Percentiles rank a stretch among this genome's conserved stretches.
Conservation (phyloP, 1,284 basidiomycete species). For the Irpex lacteus region DNA sequence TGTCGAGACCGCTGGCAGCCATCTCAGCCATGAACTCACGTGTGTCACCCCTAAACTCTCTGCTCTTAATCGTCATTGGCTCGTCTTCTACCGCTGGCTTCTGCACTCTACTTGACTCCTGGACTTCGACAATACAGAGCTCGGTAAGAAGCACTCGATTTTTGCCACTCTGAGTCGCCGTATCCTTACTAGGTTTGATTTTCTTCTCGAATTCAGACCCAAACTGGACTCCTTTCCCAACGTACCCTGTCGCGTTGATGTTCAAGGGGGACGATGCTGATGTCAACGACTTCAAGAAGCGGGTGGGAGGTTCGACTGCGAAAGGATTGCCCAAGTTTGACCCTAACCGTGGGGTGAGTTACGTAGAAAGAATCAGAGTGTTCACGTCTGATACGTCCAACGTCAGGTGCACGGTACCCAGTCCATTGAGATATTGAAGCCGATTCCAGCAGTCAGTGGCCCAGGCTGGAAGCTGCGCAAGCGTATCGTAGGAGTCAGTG, state of each 20-base stretch:
- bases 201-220: conserved; percentile 34
- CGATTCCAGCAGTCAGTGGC: conserved; percentile 63
- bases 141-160: conserved; percentile 18
- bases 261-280: conserved; percentile 66
- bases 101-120: neutral
- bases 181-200: conserved; percentile 4
- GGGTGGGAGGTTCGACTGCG: conserved; percentile 39
- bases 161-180: neutral
- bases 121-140: conserved; percentile 19
- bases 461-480: conserved; percentile 64
- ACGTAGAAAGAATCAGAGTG: neutral
- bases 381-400: neutral
- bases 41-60: neutral
- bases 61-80: neutral
- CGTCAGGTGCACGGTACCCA: conserved; percentile 70
- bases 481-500: conserved; percentile 62
- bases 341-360: conserved; percentile 60
- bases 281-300: conserved; percentile 61
- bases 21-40: neutral
- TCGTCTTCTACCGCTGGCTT: neutral
- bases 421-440: conserved; percentile 70
- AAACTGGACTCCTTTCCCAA: conserved; percentile 51
- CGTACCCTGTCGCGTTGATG: conserved; percentile 49
- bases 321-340: conserved; percentile 68
- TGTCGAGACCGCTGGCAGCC: neutral